Evolutionary conservation across 2,329 filamentous ascomycete species (phyloP), one percentile per base, ranked within the genome.

Genomic region (Davidsoniella neocaledoniae): DNA sequence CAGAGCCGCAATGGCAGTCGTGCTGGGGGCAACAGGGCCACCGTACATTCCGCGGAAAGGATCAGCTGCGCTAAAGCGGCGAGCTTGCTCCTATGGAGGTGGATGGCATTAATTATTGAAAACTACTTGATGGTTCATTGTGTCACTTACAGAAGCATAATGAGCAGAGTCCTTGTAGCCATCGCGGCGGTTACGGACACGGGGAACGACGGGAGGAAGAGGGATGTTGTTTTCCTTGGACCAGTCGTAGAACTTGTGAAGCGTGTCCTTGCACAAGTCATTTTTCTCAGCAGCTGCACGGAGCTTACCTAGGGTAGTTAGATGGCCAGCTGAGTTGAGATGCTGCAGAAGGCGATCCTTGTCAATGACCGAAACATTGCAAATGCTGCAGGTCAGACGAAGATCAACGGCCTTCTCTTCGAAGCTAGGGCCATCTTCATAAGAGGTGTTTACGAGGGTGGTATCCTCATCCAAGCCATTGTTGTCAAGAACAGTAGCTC

Each of bases 1-100:
- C 8, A 21, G 44, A 26, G 14, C 16, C 14, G 10, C 44, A 9
- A 46, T 33, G 4, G 38, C 17, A 29, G 23, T 19, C n/a, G 33
- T 36, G n/a, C 29, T 46, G 44, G 44, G 43, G 12, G 43, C 33
- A n/a, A 19, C 43, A 8, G 25, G 25, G 12, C 33, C 36, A 17
- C 23, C n/a, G 50, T 52, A 52, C 50, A 52, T 52, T 19, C 50
- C 50, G 17, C 50, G 50, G 41, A 45, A 52, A 14, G 50, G 50
- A 29, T 52, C 41, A 21, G 48, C 50, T 26, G 43, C 26, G 40
- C 41, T 38, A 12, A 52, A 44, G 16, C 50, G 50, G 12, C 41
- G 41, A 14, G 45, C 50, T 29, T 52, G 46, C 21, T 48, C 41
- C 50, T 52, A n/a, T 9, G 12, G n/a, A 29, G 38, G 16, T 16